A percentile compares a stretch with the other conserved stretches of the same genome.
Conservation (phyloP, 345 rosid species). For the Salix suchowensis region DNA sequence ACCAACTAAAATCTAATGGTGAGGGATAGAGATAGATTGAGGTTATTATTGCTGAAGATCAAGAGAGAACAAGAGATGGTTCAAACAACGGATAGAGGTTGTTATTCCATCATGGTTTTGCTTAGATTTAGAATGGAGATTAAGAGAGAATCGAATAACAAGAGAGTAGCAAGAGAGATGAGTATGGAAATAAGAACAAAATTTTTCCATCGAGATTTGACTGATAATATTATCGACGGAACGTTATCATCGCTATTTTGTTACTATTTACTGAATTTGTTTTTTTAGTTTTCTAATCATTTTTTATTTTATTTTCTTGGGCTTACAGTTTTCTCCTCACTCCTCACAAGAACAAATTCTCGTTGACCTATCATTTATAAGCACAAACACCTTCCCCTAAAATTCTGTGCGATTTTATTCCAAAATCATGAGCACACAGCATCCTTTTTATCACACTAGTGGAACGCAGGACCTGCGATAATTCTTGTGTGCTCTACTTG, state of each 20-base stretch:
- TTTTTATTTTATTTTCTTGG: no score
- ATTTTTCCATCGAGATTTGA: no score
- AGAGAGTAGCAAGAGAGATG: rapidly evolving
- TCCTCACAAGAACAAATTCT: background rate
- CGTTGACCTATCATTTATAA: background rate
- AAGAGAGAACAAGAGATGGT: no score
- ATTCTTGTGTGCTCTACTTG: background rate
- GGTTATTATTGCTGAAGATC: no score
- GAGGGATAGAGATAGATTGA: no score
- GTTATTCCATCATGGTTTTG: background rate
- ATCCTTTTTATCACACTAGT: background rate
- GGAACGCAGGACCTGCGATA: background rate
- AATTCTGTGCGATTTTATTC: background rate
- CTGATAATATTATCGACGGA: no score
- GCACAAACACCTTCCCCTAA: background rate
- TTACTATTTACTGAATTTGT: no score
- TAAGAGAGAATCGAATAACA: background rate
- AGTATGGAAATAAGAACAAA: background rate
- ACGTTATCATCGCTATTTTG: no score
- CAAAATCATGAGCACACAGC: background rate
- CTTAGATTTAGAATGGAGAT: background rate
- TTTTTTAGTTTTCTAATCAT: no score
- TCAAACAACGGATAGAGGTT: no score
- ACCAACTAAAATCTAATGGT: no score
- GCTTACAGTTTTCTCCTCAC: no score